Base-by-base conservation (phyloP, 2,329 filamentous ascomycete genomes). In the Dactylellina parvicollis region DNA sequence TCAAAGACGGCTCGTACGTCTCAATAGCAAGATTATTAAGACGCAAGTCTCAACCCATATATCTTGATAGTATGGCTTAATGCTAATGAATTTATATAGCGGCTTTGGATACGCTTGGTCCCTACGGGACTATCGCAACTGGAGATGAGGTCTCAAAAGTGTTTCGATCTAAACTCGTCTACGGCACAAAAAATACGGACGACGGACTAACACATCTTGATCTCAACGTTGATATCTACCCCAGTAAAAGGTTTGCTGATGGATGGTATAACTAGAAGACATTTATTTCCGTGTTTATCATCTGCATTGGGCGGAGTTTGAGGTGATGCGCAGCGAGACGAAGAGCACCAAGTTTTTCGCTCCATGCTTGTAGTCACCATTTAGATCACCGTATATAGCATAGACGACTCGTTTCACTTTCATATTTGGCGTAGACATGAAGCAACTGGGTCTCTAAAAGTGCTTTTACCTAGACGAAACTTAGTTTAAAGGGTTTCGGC, bases 201-300 rank as follows among this genome's bases (percentile, higher is more conserved):
- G 54, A 57, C 24, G 54, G 38, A 9, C 16, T 57, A 34, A 57
- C 54, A 9, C 54, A 57, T 32, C 38, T 57, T 3, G 54, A 57
- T 44, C 26, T 57, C 10, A 57, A 57, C 22, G 54, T 57, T 2
- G 54, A 57, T 30, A 57, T 57, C 16, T 46, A 46, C 30, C 54
- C 54, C 30, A 40, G 30, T 3, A 18, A 18, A 18, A 30, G 3
- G n/a, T 57, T 57, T 10, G 12, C 36, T 1, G 54, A 57, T 32
- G 54, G 54, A 14, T 57, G 54, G 54, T 57, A 57, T 22, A 57
- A 57, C 22, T 57, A 44, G 30, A 32, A n/a, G n/a, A 32, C 12
- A 12, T 32, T 5, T 12, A 12, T 5, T 32, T 32, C 30, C 12
- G 30, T 5, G 12, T 32, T 5, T 32, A 32, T 5, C 30, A 5